Base-by-base conservation (phyloP, 2,329 filamentous ascomycete species). In the Colletotrichum lupini region DNA sequence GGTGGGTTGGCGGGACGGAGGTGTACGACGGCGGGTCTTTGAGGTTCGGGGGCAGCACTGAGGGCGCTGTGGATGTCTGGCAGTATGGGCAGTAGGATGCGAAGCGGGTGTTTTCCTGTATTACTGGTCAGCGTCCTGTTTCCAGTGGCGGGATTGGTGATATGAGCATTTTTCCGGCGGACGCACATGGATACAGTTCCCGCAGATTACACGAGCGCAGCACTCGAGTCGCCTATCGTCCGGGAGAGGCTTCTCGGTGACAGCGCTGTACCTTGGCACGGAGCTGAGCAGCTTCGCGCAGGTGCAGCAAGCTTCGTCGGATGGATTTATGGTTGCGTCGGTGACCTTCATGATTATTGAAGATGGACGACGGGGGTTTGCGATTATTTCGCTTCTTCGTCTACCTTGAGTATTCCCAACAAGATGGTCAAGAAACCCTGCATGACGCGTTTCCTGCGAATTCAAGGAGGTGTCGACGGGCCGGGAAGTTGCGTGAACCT, bases 61-160 rank as follows among this genome's bases (percentile, higher is more conserved):
- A 90, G 3, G 91, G 90, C 5, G 82, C 84, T 57, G 85, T 88
- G 5, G 92, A 91, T 76, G 94, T 89, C 82, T 96, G 94, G 80
- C 94, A 97, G 81, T 93, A 96, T 0, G 94, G 94, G 79, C 91
- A 91, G 80, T 90, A 91, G 42, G 86, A 84, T 66, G 88, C 87
- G 82, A 94, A 95, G 53, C 93, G 90, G 35, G 87, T 84, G 79
- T 95, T 95, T 59, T 88, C 83, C 89, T 91, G 76, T 35, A 16
- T 55, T n/a, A 46, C 37, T 11, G 7, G 42, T 69, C 42, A 64
- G 70, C n/a, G 26, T n/a, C 8, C 1, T 35, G 5, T 30, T 42
- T n/a, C 62, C 55, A 19, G 61, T 53, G 42, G 30, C 57, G 62
- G 32, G 42, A 46, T 37, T 6, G 1, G 37, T 16, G 14, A 42